Evolutionary conservation across 345 rosid species (phyloP).

Genomic region (Lumnitzera littorea): DNA sequence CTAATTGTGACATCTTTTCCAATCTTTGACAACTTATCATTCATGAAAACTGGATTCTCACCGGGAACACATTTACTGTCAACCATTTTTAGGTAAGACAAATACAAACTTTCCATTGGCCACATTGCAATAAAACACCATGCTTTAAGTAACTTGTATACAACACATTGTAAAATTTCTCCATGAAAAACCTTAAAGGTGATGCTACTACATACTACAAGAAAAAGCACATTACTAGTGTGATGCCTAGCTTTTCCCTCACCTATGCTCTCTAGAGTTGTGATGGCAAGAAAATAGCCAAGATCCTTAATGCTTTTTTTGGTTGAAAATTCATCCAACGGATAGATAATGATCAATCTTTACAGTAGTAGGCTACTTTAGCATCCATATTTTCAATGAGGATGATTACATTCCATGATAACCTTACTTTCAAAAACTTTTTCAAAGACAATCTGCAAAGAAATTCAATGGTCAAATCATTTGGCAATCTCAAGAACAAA

Average conservation of each 20-base stretch:
- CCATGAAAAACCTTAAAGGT: constrained; percentile 74
- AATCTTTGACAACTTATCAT: constrained; percentile 52
- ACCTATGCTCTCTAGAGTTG: constrained; percentile 48
- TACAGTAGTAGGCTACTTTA: constrained; percentile 51
- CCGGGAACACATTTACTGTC: constrained; percentile 50
- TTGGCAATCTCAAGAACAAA: too few relatives aligned
- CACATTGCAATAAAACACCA: constrained; percentile 68
- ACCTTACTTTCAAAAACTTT: constrained; percentile 62
- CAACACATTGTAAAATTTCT: constrained; percentile 59
- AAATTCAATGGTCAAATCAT: not conserved
- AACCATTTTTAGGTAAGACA: constrained; percentile 49
- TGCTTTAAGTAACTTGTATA: constrained; percentile 61
- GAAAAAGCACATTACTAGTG: constrained; percentile 59
- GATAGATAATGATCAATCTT: constrained; percentile 41
- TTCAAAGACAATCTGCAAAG: constrained; percentile 4
- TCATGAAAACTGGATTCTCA: constrained; percentile 59
- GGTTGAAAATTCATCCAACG: constrained; percentile 50
- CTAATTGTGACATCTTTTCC: constrained; percentile 43
- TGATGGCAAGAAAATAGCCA: constrained; percentile 61
- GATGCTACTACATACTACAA: constrained; percentile 51
- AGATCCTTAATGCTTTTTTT: constrained; percentile 66
- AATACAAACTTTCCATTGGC: constrained; percentile 49
- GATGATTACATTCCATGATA: constrained; percentile 70
- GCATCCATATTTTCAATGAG: constrained; percentile 54
- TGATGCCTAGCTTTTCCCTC: constrained; percentile 60